These are phyloP conservation scores for Globisporangium viniferum DNA, from an alignment of 352 stramenopile genomes.

Conservation along the genomic window DNA sequence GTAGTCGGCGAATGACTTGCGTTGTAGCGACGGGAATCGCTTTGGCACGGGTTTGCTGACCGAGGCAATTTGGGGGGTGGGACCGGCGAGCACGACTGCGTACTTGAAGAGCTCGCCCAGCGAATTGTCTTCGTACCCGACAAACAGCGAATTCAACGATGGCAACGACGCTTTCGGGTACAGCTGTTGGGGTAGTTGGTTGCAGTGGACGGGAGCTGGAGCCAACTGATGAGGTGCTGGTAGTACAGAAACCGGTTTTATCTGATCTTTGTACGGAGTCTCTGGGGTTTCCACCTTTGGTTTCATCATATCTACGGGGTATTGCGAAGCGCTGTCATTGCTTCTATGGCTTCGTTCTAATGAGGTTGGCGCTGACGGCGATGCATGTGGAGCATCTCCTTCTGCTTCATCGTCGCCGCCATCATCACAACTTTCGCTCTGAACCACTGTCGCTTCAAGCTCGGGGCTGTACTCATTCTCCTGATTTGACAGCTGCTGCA, in stretches of 20 bases:
- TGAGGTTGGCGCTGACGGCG: no score
- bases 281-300: background rate
- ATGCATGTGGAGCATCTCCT: background rate
- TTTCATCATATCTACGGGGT: background rate
- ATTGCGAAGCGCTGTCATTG: background rate
- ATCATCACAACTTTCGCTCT: background rate
- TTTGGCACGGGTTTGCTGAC: constrained; percentile 24
- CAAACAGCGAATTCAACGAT: constrained; percentile 20
- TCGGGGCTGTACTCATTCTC: constrained; percentile 8
- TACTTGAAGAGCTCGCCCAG: constrained; percentile 70
- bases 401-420: background rate
- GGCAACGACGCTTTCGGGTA: constrained; percentile 13
- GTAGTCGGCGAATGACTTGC: constrained; percentile 34
- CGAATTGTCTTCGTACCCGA: constrained; percentile 42
- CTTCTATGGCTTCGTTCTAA: background rate
- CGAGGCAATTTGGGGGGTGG: constrained; percentile 1
- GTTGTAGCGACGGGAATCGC: constrained; percentile 25
- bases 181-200: background rate
- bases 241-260: background rate
- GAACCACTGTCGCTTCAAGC: constrained; percentile 10
- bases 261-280: background rate
- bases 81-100: constrained; percentile 56
- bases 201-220: background rate
- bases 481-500: constrained; percentile 7
- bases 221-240: background rate